Base-by-base conservation (phyloP, 1,284 basidiomycete genomes). In the Peniophora sp. region DNA sequence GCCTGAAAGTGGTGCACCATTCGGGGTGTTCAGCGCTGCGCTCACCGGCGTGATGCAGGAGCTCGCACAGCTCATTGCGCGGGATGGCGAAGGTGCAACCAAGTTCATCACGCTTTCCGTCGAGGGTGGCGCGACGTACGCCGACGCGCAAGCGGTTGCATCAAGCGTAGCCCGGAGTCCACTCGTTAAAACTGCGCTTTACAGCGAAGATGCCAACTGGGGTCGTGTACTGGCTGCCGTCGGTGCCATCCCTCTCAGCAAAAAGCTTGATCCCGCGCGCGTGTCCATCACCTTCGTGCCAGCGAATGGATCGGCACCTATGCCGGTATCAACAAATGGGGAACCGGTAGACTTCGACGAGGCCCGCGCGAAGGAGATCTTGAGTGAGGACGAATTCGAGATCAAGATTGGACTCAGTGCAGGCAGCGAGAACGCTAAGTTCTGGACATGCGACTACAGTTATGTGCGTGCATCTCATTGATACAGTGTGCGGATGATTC, bases 201-300 rank as follows among this genome's bases (percentile, higher is more conserved):
- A 95, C 62, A 96, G 97, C 34, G 88, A 97, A 71, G 95, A 96
- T 58, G 92, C 92, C 15, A 96, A 96, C 70, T 99, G 97, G 96
- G 96, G 96, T 44, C 88, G 97, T 42, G 90, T 99, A 58, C 83
- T 99, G 23, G 89, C 92, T 51, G 93, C 88, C 3, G 85, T 89
- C 2, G 97, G 97, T 17, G 95, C 95, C 53, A 81, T 94, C 12
- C 75, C 79, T 6, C 72, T 84, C 27, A 72, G 70, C 47, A 70
- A 70, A 3, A 70, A 74, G 1, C 74, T 97, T 54, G 81, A 91
- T 58, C 93, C 95, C 0, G 71, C 74, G 1, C 79, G 77, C 54
- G 94, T 99, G 47, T 87, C 81, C 54, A 94, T 98, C 27, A 81
- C 89, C 0, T 97, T 99, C 71, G 61, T 93, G 46, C 91, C 92